phyloP scores from a whole-genome alignment of 2,329 filamentous ascomycete species.

The Colletotrichum sidae region DNA sequence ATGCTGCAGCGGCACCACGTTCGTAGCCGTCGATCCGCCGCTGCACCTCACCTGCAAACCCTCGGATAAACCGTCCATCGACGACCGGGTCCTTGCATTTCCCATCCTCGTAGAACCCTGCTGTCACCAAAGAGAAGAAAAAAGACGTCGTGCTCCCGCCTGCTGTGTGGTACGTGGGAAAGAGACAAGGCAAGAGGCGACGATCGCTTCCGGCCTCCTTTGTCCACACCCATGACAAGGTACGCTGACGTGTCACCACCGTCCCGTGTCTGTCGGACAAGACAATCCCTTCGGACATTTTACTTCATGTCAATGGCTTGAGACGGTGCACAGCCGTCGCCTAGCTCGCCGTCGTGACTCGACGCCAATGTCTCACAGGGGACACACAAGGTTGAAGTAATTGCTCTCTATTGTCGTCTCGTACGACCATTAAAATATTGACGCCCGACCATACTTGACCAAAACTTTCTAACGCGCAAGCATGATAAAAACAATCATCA shows the following conservation, averaged over 20 bases:
- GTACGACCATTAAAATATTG: conserved; percentile 26
- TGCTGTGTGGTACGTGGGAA: no score
- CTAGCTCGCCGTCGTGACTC: conserved; percentile 3
- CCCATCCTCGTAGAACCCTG: conserved; percentile 27
- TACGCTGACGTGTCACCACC: conserved; percentile 29
- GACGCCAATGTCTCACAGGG: no score
- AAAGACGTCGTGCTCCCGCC: conserved; percentile 8
- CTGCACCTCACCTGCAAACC: not conserved
- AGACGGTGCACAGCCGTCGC: not conserved
- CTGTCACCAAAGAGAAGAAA: conserved; percentile 12
- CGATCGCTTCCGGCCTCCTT: no score
- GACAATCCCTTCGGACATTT: conserved; percentile 10
- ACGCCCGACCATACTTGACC: conserved; percentile 20
- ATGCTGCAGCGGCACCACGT: conserved; percentile 4
- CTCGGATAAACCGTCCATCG: conserved; percentile 11
- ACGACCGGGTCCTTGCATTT: conserved; percentile 38
- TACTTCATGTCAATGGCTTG: not conserved
- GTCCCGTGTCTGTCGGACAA: not conserved
- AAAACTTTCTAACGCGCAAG: conserved; percentile 21
- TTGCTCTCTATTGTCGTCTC: conserved; percentile 33
- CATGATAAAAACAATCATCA: conserved; percentile 29
- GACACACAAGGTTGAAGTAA: conserved; percentile 11
- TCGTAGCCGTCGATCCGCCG: not conserved
- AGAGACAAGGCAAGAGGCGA: no score
- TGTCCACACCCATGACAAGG: no score